Conservation (phyloP, 768 basidiomycete species). For the Mycena vulgaris region DNA sequence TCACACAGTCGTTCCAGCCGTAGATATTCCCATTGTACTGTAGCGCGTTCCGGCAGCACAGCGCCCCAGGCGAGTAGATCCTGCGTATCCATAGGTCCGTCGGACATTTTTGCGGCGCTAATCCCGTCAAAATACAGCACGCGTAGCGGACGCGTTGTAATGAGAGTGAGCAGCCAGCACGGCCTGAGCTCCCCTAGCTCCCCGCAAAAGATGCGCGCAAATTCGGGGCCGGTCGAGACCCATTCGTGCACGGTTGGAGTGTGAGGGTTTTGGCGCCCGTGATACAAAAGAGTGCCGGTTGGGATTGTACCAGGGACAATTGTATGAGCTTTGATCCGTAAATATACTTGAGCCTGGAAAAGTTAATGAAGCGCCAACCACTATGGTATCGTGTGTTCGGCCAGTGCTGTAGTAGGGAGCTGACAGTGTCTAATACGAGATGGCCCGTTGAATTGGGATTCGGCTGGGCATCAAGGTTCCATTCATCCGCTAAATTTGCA, state of each 20-base stretch:
- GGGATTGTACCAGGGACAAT: slow-evolving; percentile 53
- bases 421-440: slow-evolving; percentile 34
- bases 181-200: background rate
- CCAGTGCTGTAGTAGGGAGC: slow-evolving; percentile 34
- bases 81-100: slow-evolving; percentile 54
- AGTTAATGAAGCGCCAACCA: slow-evolving; percentile 3
- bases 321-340: slow-evolving; percentile 47
- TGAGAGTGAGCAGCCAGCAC: slow-evolving; percentile 45
- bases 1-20: slow-evolving; percentile 58
- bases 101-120: slow-evolving; percentile 50
- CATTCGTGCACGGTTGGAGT: slow-evolving; percentile 53
- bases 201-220: slow-evolving; percentile 43
- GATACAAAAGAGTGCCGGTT: slow-evolving; percentile 54
- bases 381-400: slow-evolving; percentile 28
- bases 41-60: slow-evolving; percentile 26
- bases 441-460: slow-evolving; percentile 31
- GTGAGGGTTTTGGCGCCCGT: slow-evolving; percentile 47
- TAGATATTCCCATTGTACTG: slow-evolving; percentile 44
- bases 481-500: background rate
- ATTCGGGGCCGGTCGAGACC: slow-evolving; percentile 58
- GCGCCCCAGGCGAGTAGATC: slow-evolving; percentile 54
- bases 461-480: slow-evolving; percentile 26
- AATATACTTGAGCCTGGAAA: background rate
- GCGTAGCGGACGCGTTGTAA: slow-evolving; percentile 47
- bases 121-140: slow-evolving; percentile 59